Base-by-base conservation (phyloP, 495 filamentous ascomycete genomes). In the Eremomyces bilateralis region DNA sequence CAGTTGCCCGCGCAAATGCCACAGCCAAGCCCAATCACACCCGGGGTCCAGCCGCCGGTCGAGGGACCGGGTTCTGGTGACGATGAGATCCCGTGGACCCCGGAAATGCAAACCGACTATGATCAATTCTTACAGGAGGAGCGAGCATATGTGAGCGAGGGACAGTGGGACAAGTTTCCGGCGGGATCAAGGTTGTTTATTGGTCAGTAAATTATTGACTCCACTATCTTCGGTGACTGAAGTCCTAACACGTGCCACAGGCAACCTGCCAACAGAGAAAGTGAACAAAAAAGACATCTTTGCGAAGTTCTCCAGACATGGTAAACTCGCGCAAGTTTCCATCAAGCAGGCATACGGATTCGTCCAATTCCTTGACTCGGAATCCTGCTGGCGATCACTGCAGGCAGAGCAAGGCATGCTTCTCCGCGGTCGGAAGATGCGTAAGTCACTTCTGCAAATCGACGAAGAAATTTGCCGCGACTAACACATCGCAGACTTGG, bases 331-430 rank as follows among this genome's bases (percentile, higher is more conserved):
- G 2, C 88, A 97, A 51, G 81, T 97, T 25, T 93, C 84, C 1
- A 80, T 97, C 47, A 95, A 95, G 49, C 80, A 84, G 51, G 83
- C 83, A 1, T 97, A 92, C 56, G 88, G 88, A 3, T 97, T 97
- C 47, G 82, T 94, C 27, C 88, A 97, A 49, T 97, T 85, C 41
- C 63, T 91, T 36, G 80, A 82, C 22, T 57, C 69, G 3, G 58
- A 57, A 10, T 73, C 81, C 43, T 88, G 81, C 42, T 60, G 67
- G 39, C 58, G 61, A 19, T 82, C 84, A 11, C 63, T 94, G 38
- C 63, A 76, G 17, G 57, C 57, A 3, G 74, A 92, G 41, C 80
- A 95, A 54, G 80, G 78, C 3, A 65, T 67, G 16, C 59, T 78
- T 16, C 63, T 94, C 4, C 65, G 76, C 49, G 84, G 82, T 13